phyloP scores from a whole-genome alignment of 805 yeast species.

The Metschnikowia matae region DNA sequence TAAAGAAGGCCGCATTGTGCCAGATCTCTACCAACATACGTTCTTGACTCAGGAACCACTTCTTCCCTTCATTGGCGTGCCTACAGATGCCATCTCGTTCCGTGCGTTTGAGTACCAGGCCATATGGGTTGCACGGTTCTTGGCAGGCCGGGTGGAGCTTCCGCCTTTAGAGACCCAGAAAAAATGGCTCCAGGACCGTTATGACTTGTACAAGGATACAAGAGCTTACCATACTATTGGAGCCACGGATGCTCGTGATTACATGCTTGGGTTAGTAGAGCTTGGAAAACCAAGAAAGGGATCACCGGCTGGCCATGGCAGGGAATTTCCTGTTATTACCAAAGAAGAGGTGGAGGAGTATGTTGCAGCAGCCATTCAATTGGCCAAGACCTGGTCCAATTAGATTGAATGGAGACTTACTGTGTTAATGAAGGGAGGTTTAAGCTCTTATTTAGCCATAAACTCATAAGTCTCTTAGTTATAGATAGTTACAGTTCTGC shows the following conservation, averaged over 20 bases:
- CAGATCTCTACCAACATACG: slow-evolving; percentile 56
- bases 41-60: slow-evolving; percentile 59
- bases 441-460: too few species aligned
- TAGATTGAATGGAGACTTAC: too few species aligned
- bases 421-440: too few species aligned
- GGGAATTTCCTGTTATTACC: slow-evolving; percentile 13
- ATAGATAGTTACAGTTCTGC: too few species aligned
- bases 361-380: slow-evolving; percentile 4
- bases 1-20: slow-evolving; percentile 33
- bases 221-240: slow-evolving; percentile 45
- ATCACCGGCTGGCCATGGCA: slow-evolving; percentile 2
- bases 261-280: slow-evolving; percentile 19
- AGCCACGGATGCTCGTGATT: slow-evolving; percentile 25
- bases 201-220: slow-evolving; percentile 38
- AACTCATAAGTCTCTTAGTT: too few species aligned
- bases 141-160: slow-evolving; percentile 49
- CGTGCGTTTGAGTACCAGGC: slow-evolving; percentile 63
- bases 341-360: slow-evolving; percentile 11
- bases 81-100: slow-evolving; percentile 59
- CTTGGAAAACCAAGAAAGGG: slow-evolving; percentile 15
- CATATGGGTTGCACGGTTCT: slow-evolving; percentile 57
- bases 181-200: slow-evolving; percentile 36
- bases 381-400: slow-evolving; percentile 9
- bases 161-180: slow-evolving; percentile 49
- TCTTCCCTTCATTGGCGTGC: slow-evolving; percentile 58